phyloP scores from a whole-genome alignment of 257 asterid genomes.

The Solanum tarijense region DNA sequence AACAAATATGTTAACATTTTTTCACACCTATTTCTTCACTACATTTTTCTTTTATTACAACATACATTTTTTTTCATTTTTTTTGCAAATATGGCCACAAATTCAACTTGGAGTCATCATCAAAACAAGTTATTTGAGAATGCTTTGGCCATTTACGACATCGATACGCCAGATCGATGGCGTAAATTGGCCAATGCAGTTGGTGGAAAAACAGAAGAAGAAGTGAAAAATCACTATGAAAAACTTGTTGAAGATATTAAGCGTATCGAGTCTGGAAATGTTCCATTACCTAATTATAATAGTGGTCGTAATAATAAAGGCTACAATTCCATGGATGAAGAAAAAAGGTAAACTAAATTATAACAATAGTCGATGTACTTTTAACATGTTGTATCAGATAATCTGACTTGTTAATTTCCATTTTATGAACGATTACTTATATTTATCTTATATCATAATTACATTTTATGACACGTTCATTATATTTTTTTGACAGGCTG shows the following conservation, averaged over 20 bases:
- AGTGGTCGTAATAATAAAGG: slow-evolving; percentile 1
- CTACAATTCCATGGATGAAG: slow-evolving; percentile 1
- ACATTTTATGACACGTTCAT: neutral
- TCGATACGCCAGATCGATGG: slow-evolving; percentile 47
- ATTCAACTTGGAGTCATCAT: slow-evolving; percentile 36
- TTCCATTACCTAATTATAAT: slow-evolving; percentile 45
- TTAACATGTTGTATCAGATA: neutral
- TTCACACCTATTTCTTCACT: neutral
- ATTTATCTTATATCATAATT: neutral
- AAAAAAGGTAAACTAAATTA: slow-evolving; percentile 16
- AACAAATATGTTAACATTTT: neutral
- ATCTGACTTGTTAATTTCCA: neutral
- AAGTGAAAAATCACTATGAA: slow-evolving; percentile 50
- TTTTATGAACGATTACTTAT: neutral
- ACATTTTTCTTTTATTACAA: neutral
- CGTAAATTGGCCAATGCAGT: slow-evolving; percentile 44
- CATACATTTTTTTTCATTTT: too few relatives aligned
- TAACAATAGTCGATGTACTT: neutral
- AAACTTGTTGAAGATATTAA: slow-evolving; percentile 45
- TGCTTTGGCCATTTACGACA: slow-evolving; percentile 45
- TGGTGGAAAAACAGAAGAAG: slow-evolving; percentile 51
- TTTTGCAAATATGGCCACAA: slow-evolving; percentile 4
- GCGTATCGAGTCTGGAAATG: slow-evolving; percentile 43
- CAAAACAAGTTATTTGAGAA: slow-evolving; percentile 66
- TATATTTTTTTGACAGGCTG: slow-evolving; percentile 17